A percentile compares a stretch with the other conserved stretches of the same genome.
Conservation (phyloP, 2,329 filamentous ascomycete species). For the Drechslerella stenobrocha region DNA sequence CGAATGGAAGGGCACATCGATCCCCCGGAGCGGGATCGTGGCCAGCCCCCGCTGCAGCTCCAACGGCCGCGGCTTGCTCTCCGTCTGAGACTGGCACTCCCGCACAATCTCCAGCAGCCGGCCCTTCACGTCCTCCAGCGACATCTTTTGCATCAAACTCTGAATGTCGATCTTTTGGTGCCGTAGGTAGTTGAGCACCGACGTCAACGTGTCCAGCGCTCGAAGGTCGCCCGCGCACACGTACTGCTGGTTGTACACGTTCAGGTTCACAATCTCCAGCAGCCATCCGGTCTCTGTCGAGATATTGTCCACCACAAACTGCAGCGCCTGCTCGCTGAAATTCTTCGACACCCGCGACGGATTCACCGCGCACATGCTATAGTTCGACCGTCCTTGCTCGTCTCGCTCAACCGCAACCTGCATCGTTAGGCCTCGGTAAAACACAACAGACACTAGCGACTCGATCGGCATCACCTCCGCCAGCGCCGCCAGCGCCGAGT, state of each 20-base stretch:
- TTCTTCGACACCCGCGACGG: conserved; percentile 97
- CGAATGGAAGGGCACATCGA: conserved; percentile 98
- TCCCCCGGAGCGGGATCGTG: conserved; percentile 93
- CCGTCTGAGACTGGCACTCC: conserved; percentile 81
- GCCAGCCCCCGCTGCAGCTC: conserved; percentile 93
- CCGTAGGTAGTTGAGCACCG: conserved; percentile 93
- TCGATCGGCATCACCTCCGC: conserved; percentile 99
- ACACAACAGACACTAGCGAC: conserved; percentile 94
- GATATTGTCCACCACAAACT: conserved; percentile 96
- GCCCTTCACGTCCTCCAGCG: conserved; percentile 85
- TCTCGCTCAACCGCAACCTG: conserved; percentile 98
- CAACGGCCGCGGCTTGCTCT: conserved; percentile 83
- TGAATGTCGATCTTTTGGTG: conserved; percentile 97
- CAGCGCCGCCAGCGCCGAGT: conserved; percentile 91
- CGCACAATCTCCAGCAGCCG: conserved; percentile 89
- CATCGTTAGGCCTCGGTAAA: conserved; percentile 99
- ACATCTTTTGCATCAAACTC: conserved; percentile 80
- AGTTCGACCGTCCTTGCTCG: conserved; percentile 88
- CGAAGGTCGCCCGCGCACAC: conserved; percentile 72
- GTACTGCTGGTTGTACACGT: conserved; percentile 75
- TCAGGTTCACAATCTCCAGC: conserved; percentile 98
- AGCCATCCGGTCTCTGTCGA: conserved; percentile 92
- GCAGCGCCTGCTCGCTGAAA: conserved; percentile 95
- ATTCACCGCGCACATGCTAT: conserved; percentile 99
- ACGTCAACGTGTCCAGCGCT: conserved; percentile 70